Percentiles rank a stretch among this genome's conserved stretches.
phyloP scores from a whole-genome alignment of 164 flowering plant genomes.

The Umbellularia californica region DNA sequence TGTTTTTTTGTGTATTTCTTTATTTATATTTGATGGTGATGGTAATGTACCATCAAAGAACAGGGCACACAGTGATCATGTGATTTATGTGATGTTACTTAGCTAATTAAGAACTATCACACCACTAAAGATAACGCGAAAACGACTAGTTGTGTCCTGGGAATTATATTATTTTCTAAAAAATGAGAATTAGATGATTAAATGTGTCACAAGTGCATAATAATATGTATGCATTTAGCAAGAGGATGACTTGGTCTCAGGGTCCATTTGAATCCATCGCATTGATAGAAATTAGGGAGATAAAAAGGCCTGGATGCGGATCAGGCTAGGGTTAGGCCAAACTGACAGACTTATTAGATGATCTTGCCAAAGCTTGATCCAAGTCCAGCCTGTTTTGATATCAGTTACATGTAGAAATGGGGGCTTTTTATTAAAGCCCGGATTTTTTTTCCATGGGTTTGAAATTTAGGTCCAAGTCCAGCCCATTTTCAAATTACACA shows the following conservation, averaged over 20 bases:
- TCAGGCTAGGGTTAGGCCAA: no score
- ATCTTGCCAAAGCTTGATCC: neutral
- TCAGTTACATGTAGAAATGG: no score
- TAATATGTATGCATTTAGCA: neutral
- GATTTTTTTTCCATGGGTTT: no score
- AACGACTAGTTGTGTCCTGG: neutral
- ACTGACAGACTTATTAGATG: neutral
- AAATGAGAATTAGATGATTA: neutral
- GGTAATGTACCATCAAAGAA: neutral
- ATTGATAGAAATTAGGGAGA: no score
- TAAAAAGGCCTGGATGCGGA: no score
- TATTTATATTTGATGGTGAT: neutral
- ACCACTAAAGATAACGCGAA: neutral
- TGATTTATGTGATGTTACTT: neutral
- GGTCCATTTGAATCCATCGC: no score
- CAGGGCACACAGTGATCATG: neutral
- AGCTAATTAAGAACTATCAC: neutral
- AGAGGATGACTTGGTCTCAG: no score
- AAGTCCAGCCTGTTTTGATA: neutral
- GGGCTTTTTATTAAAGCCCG: no score
- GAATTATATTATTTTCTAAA: neutral
- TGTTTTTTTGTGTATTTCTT: neutral
- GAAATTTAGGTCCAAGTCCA: no score
- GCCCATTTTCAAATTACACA: no score
- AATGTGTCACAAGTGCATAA: neutral